These are phyloP conservation scores for Populus tremula DNA, from an alignment of 345 rosid genomes.

Conservation along the genomic window DNA sequence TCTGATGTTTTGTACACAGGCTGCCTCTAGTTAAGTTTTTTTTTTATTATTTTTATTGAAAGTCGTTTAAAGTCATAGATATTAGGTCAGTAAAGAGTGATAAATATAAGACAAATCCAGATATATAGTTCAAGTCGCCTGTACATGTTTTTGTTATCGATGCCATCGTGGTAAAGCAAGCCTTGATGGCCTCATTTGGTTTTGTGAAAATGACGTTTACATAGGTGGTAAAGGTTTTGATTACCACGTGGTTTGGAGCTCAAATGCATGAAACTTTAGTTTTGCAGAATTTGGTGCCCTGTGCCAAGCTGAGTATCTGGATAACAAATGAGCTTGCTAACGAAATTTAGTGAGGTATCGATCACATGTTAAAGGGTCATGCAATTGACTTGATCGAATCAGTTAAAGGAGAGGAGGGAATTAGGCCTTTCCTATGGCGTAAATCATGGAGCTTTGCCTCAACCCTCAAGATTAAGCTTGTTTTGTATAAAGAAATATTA, in stretches of 20 bases:
- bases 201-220: constrained; percentile 5
- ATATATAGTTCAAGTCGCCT: not conserved
- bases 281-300: constrained; percentile 11
- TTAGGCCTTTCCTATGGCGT: constrained; percentile 30
- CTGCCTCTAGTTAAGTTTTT: not conserved
- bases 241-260: not conserved
- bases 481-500: constrained; percentile 4
- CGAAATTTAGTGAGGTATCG: constrained; percentile 14
- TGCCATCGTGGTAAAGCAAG: not conserved
- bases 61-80: not conserved
- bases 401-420: constrained; percentile 11
- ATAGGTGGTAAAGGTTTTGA: constrained; percentile 6
- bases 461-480: not conserved
- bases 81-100: not conserved
- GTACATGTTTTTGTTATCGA: not conserved
- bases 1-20: not conserved
- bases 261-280: constrained; percentile 3
- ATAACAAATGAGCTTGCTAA: constrained; percentile 7
- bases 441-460: constrained; percentile 20
- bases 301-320: constrained; percentile 16
- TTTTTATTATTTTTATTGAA: too few species aligned
- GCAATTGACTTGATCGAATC: constrained; percentile 27
- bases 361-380: constrained; percentile 31
- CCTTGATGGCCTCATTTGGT: not conserved
- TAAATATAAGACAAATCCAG: not conserved